A percentile compares a stretch with the other conserved stretches of the same genome.
These are phyloP conservation scores for Salmacisia buchloeana DNA, from an alignment of 1,284 basidiomycete genomes.

Conservation along the genomic window DNA sequence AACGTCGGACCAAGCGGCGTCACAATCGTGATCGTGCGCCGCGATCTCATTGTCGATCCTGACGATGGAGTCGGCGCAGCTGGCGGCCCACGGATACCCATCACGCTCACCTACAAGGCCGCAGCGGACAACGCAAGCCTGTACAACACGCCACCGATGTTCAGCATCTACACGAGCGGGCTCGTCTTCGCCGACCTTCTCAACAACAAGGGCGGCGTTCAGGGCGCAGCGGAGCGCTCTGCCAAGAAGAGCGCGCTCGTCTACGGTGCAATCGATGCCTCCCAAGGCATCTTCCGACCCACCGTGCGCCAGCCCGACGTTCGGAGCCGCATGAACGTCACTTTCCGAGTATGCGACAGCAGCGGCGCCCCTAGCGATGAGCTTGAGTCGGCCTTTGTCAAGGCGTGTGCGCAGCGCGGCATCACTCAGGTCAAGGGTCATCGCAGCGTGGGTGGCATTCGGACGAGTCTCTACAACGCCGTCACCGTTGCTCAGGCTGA, in stretches of 20 bases:
- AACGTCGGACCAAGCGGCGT: constrained; percentile 93
- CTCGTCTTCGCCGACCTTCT: constrained; percentile 73
- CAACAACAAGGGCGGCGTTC: constrained; percentile 61
- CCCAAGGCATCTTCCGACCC: constrained; percentile 27
- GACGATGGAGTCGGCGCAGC: constrained; percentile 17
- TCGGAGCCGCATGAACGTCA: constrained; percentile 48
- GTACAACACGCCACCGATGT: constrained; percentile 91
- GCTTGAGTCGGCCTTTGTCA: constrained; percentile 39
- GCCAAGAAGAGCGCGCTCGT: constrained; percentile 29
- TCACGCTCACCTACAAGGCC: constrained; percentile 78
- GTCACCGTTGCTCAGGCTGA: constrained; percentile 70
- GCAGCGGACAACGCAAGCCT: constrained; percentile 73
- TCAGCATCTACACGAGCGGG: constrained; percentile 85
- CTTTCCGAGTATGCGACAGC: constrained; percentile 36
- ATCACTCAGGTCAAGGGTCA: constrained; percentile 43
- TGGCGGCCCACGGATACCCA: constrained; percentile 65
- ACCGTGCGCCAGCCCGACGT: constrained; percentile 36
- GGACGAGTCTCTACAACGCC: constrained; percentile 91
- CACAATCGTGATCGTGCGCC: constrained; percentile 84
- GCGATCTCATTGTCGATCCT: constrained; percentile 62
- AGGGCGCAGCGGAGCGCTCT: constrained; percentile 48
- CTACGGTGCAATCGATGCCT: constrained; percentile 37
- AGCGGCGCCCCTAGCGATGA: constrained; percentile 30
- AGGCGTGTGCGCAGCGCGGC: constrained; percentile 28
- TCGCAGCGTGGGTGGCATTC: constrained; percentile 58